A percentile compares a stretch with the other conserved stretches of the same genome.
These are phyloP conservation scores for Fusarium oligoseptatum DNA, from an alignment of 2,329 filamentous ascomycete species.

Conservation along the genomic window DNA sequence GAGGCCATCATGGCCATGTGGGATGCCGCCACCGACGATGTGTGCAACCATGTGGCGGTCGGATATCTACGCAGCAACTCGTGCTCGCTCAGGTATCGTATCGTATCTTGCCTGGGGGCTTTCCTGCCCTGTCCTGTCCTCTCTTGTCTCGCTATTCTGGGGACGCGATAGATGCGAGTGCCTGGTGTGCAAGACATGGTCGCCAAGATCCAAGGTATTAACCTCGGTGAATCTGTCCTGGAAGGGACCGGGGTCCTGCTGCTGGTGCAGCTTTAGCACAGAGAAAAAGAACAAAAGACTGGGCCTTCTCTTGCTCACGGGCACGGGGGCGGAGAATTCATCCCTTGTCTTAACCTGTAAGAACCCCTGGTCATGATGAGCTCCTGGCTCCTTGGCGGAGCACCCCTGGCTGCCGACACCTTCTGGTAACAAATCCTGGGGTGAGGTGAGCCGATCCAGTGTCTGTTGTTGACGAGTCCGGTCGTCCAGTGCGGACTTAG, in stretches of 20 bases:
- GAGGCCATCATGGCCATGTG: conserved; percentile 22
- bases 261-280: conserved; percentile 4
- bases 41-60: conserved; percentile 11
- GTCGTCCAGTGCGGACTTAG: conserved; percentile 22
- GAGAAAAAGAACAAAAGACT: conserved; percentile 32
- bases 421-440: conserved; percentile 34
- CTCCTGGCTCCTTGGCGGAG: conserved; percentile 27
- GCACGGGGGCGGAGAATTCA: conserved; percentile 31
- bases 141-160: neutral
- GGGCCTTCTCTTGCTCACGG: conserved; percentile 21
- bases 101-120: neutral
- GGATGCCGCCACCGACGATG: conserved; percentile 10
- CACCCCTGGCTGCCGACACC: conserved; percentile 27
- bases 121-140: neutral
- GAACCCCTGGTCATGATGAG: conserved; percentile 27
- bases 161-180: neutral
- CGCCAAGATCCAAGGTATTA: conserved; percentile 22
- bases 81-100: neutral
- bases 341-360: conserved; percentile 17
- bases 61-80: conserved; percentile 12
- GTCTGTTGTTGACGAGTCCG: conserved; percentile 16
- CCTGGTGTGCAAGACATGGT: neutral
- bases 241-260: conserved; percentile 11
- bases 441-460: conserved; percentile 38
- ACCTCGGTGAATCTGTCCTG: conserved; percentile 45